Percentiles rank a stretch among this genome's conserved stretches.
Conservation (phyloP, 208 protist genomes). For the Zelonia costaricensis region DNA sequence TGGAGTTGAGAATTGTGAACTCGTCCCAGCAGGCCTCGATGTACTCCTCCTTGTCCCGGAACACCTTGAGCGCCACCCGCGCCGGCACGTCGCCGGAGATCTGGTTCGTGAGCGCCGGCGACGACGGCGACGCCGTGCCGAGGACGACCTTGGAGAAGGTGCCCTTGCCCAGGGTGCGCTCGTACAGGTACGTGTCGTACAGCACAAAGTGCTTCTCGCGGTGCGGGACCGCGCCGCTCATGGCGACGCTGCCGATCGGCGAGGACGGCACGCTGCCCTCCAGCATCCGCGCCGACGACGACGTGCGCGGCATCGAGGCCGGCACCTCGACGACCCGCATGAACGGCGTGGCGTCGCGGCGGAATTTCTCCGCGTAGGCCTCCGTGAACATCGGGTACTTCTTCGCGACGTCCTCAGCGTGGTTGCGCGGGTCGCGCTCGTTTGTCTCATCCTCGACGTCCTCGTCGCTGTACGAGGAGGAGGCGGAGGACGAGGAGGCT, state of each 20-base stretch:
- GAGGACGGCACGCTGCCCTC: slow-evolving; percentile 10
- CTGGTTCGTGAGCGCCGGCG: slow-evolving; percentile 9
- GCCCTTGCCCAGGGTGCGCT: slow-evolving; percentile 68
- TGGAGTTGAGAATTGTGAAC: slow-evolving; percentile 46
- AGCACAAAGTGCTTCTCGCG: slow-evolving; percentile 44
- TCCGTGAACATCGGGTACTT: slow-evolving; percentile 65
- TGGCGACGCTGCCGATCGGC: neutral
- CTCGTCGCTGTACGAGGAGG: slow-evolving; percentile 24
- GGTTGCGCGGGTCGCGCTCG: slow-evolving; percentile 31
- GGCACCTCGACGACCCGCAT: slow-evolving; percentile 31
- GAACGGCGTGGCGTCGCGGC: slow-evolving; percentile 49
- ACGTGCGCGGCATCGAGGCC: neutral
- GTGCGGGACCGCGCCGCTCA: neutral
- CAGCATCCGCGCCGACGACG: neutral
- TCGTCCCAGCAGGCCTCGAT: slow-evolving; percentile 78
- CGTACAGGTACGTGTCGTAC: slow-evolving; percentile 67
- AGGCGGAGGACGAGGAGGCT: slow-evolving; percentile 10
- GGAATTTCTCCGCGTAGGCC: slow-evolving; percentile 52
- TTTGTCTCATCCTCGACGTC: slow-evolving; percentile 28
- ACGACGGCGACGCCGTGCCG: slow-evolving; percentile 23
- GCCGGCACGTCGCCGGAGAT: slow-evolving; percentile 23
- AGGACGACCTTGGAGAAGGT: slow-evolving; percentile 86
- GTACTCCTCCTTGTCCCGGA: slow-evolving; percentile 71
- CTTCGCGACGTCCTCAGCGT: slow-evolving; percentile 42
- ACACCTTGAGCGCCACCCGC: slow-evolving; percentile 74